Percentiles rank a stretch among this genome's conserved stretches.
Conservation (phyloP, 1,284 basidiomycete genomes). For the Pulveroboletus ridleyi region DNA sequence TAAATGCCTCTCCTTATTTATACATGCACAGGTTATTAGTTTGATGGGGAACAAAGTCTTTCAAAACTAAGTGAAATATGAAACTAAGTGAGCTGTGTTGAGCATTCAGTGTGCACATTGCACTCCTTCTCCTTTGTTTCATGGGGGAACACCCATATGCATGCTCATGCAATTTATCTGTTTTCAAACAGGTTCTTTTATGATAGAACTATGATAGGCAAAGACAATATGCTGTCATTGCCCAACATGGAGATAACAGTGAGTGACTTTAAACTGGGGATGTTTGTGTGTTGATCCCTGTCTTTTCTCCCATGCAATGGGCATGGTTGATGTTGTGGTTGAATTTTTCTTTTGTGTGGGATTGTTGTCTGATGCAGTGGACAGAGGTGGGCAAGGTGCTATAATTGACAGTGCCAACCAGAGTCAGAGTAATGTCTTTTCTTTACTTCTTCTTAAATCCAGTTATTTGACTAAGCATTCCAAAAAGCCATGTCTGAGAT, state of each 20-base stretch:
- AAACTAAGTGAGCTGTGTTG: conserved; percentile 90
- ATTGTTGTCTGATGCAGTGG: conserved; percentile 12
- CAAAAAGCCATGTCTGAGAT: too few species aligned
- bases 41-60: conserved; percentile 90
- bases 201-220: conserved; percentile 82
- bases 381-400: conserved; percentile 29
- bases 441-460: too few species aligned
- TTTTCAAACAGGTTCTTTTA: conserved; percentile 77
- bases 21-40: conserved; percentile 66
- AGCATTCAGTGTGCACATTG: conserved; percentile 78
- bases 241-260: conserved; percentile 90
- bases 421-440: too few species aligned
- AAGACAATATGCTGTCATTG: conserved; percentile 82
- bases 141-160: too few species aligned
- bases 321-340: conserved; percentile 92
- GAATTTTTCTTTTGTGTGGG: conserved; percentile 53
- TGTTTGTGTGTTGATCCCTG: conserved; percentile 10
- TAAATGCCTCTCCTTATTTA: not conserved
- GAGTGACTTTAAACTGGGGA: conserved; percentile 24
- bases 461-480: not conserved
- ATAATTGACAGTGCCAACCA: conserved; percentile 24
- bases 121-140: not conserved
- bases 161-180: not conserved
- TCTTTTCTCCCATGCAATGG: conserved; percentile 40
- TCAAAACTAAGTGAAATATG: conserved; percentile 95